phyloP scores from a whole-genome alignment of 2,329 filamentous ascomycete genomes.

The Pseudofabraea citricarpa region DNA sequence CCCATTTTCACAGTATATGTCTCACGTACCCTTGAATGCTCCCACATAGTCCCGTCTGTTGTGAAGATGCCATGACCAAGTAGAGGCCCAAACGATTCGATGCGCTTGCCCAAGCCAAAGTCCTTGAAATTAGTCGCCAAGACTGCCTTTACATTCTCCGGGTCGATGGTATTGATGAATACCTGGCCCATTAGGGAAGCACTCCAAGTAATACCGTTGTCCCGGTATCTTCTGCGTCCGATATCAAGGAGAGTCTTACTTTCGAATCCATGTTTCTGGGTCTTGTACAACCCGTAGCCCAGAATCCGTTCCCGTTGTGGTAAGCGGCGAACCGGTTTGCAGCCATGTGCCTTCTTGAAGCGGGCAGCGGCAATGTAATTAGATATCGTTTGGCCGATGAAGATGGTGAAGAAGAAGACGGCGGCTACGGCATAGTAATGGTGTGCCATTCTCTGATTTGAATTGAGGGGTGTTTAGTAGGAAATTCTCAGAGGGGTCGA shows the following conservation, averaged over 20 bases:
- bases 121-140: constrained; percentile 47
- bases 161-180: constrained; percentile 43
- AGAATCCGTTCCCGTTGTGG: constrained; percentile 26
- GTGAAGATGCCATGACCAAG: constrained; percentile 51
- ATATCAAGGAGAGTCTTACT: constrained; percentile 14
- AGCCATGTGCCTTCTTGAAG: constrained; percentile 23
- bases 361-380: constrained; percentile 10
- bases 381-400: constrained; percentile 6
- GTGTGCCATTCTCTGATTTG: no score
- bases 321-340: constrained; percentile 18
- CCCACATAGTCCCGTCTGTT: constrained; percentile 47
- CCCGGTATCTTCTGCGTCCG: constrained; percentile 17
- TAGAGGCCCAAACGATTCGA: constrained; percentile 33
- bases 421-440: neutral
- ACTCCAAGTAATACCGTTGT: constrained; percentile 24
- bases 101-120: constrained; percentile 37
- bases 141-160: constrained; percentile 50
- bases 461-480: no score
- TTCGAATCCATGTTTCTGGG: constrained; percentile 14
- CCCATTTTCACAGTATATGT: neutral
- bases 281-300: constrained; percentile 18
- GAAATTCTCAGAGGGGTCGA: no score
- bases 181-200: constrained; percentile 22
- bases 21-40: constrained; percentile 25
- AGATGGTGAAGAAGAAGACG: neutral